phyloP scores from a whole-genome alignment of 2,329 filamentous ascomycete species.

The Phaeomoniella chlamydospora region DNA sequence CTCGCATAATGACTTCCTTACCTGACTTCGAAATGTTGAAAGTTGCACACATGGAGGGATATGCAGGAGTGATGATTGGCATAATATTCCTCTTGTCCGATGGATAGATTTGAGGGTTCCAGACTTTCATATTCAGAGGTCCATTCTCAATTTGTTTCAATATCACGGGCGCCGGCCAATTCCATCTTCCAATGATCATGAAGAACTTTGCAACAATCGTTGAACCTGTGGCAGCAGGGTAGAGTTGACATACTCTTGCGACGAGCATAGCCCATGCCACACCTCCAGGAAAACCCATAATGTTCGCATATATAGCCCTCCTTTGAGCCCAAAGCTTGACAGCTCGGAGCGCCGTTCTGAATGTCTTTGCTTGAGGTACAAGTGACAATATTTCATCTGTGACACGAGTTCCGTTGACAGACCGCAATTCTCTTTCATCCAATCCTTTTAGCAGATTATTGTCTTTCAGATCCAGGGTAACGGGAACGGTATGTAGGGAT shows the following conservation, averaged over 20 bases:
- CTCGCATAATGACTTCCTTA: constrained; percentile 66
- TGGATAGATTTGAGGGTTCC: constrained; percentile 80
- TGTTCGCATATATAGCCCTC: constrained; percentile 86
- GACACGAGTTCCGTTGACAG: constrained; percentile 85
- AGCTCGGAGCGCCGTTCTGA: constrained; percentile 74
- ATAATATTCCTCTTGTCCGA: constrained; percentile 78
- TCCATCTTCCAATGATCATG: constrained; percentile 77
- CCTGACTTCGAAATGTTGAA: constrained; percentile 87
- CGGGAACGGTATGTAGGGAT: constrained; percentile 54
- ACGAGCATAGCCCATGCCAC: constrained; percentile 98
- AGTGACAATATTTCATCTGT: constrained; percentile 82
- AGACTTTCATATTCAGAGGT: constrained; percentile 72
- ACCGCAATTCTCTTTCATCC: constrained; percentile 74
- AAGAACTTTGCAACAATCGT: constrained; percentile 92
- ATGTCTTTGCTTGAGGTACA: constrained; percentile 80
- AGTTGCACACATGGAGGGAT: constrained; percentile 94
- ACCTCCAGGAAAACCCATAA: constrained; percentile 90
- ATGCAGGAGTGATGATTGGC: constrained; percentile 96
- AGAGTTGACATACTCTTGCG: constrained; percentile 87
- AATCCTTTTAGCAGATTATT: constrained; percentile 73
- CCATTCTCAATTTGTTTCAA: constrained; percentile 77
- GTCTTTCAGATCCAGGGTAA: constrained; percentile 63
- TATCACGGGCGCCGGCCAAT: constrained; percentile 85
- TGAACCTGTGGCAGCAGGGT: constrained; percentile 79
- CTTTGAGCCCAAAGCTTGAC: constrained; percentile 94